phyloP scores from a whole-genome alignment of 2,329 filamentous ascomycete genomes.

The Magnaporthiopsis incrustans region DNA sequence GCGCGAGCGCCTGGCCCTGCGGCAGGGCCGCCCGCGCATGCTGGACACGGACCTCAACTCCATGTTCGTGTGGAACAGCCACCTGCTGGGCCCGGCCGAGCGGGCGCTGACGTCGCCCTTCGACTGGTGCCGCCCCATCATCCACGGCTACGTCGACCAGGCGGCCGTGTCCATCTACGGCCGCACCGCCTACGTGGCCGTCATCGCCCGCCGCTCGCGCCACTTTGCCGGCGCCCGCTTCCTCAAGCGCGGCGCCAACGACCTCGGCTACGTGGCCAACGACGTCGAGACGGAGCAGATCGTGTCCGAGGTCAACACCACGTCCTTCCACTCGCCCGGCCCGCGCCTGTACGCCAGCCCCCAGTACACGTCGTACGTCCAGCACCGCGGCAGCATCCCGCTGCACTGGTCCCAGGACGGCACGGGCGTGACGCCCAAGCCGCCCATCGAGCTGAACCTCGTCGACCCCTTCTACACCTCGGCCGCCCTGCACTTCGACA shows the following conservation, averaged over 20 bases:
- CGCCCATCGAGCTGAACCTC: slow-evolving; percentile 91
- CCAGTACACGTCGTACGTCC: slow-evolving; percentile 91
- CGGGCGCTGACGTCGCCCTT: slow-evolving; percentile 68
- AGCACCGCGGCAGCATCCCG: slow-evolving; percentile 93
- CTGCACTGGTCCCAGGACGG: slow-evolving; percentile 97
- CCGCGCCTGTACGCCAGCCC: slow-evolving; percentile 80
- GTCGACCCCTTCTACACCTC: slow-evolving; percentile 93
- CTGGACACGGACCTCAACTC: slow-evolving; percentile 65
- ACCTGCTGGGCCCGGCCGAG: slow-evolving; percentile 71
- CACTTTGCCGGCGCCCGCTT: slow-evolving; percentile 94
- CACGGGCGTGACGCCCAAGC: slow-evolving; percentile 90
- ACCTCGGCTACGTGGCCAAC: slow-evolving; percentile 91
- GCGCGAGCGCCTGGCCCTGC: slow-evolving; percentile 64
- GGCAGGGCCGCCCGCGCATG: slow-evolving; percentile 52
- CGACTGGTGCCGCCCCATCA: slow-evolving; percentile 93
- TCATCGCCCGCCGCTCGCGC: slow-evolving; percentile 85
- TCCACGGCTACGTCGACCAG: slow-evolving; percentile 95
- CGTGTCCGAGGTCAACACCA: slow-evolving; percentile 87
- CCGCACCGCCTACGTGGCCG: slow-evolving; percentile 79
- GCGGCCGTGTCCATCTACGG: slow-evolving; percentile 80
- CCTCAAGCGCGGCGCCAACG: slow-evolving; percentile 88
- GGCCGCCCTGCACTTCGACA: slow-evolving; percentile 89
- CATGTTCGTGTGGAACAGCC: slow-evolving; percentile 98
- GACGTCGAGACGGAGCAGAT: slow-evolving; percentile 99
- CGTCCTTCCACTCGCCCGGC: slow-evolving; percentile 89